phyloP scores from a whole-genome alignment of 108 stramenopile genomes.

The Pseudonitzschia delicatissima region DNA sequence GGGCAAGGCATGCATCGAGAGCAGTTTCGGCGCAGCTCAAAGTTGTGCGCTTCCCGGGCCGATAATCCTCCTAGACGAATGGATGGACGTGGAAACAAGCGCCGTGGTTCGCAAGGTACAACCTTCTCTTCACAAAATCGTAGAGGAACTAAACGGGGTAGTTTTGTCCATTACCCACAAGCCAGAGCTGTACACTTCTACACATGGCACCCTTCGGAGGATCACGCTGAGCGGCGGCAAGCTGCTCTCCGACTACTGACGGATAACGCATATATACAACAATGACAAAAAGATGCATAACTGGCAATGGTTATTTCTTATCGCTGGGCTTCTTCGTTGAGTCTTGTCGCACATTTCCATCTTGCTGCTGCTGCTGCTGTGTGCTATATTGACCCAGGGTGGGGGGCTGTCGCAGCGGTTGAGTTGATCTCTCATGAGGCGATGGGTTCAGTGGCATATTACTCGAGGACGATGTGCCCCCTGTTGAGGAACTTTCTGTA shows the following conservation, averaged over 20 bases:
- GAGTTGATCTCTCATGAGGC: too few relatives aligned
- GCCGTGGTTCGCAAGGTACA: conserved; percentile 31
- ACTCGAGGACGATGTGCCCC: too few relatives aligned
- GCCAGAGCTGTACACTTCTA: conserved; percentile 31
- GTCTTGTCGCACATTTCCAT: too few relatives aligned
- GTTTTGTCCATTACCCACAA: conserved; percentile 45
- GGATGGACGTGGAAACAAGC: conserved; percentile 51
- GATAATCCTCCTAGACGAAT: conserved; percentile 50
- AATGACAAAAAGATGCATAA: too few relatives aligned
- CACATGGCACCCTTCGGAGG: neutral
- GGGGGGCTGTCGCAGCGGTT: too few relatives aligned
- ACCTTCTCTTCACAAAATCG: conserved; percentile 10
- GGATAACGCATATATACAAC: too few relatives aligned
- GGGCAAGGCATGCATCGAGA: conserved; percentile 32
- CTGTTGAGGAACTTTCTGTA: too few relatives aligned
- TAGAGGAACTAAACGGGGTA: conserved; percentile 17
- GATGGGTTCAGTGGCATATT: too few relatives aligned
- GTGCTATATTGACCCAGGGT: too few relatives aligned
- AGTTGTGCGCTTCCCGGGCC: conserved; percentile 28
- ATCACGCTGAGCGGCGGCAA: neutral
- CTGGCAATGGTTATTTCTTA: too few relatives aligned
- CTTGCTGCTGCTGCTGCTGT: too few relatives aligned
- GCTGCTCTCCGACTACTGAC: neutral
- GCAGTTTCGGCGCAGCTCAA: neutral
- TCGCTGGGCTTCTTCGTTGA: too few relatives aligned